Percentiles rank a stretch among this genome's conserved stretches.
Evolutionary conservation across 2,329 filamentous ascomycete genomes (phyloP).

Genomic region (Ascochyta fabae): DNA sequence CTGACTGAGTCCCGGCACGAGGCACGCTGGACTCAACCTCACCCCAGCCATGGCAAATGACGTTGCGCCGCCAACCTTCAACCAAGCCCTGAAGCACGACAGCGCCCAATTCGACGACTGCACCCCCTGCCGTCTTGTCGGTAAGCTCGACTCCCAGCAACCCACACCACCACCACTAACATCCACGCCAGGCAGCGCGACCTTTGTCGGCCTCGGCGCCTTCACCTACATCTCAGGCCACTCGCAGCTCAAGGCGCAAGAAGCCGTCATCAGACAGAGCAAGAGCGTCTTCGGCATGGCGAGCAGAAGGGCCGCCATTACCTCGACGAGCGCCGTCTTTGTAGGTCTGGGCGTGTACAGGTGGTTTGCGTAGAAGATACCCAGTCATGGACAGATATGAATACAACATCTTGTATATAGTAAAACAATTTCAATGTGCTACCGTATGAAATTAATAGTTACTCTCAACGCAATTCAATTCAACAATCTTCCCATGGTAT

Average conservation of each 20-base stretch:
- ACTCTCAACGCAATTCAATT: slow-evolving; percentile 9
- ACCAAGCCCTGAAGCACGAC: slow-evolving; percentile 41
- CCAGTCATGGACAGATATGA: too few species aligned
- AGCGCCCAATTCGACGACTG: slow-evolving; percentile 65
- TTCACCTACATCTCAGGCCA: slow-evolving; percentile 57
- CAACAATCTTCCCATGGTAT: slow-evolving; percentile 23
- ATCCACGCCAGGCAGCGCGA: slow-evolving; percentile 49
- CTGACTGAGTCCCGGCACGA: neutral
- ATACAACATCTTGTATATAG: too few species aligned
- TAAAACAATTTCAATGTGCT: too few species aligned
- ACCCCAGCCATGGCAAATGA: slow-evolving; percentile 22
- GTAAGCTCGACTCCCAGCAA: slow-evolving; percentile 51
- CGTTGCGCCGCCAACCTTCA: slow-evolving; percentile 32
- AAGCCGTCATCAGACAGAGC: slow-evolving; percentile 50
- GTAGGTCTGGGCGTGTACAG: slow-evolving; percentile 55
- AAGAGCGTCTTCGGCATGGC: slow-evolving; percentile 52
- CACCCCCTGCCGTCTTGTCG: slow-evolving; percentile 72
- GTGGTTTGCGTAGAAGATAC: slow-evolving; percentile 41
- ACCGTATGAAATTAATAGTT: too few species aligned
- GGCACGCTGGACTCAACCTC: neutral
- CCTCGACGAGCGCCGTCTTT: slow-evolving; percentile 48
- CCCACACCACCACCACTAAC: too few species aligned
- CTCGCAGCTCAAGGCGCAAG: slow-evolving; percentile 51
- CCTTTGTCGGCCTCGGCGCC: slow-evolving; percentile 55
- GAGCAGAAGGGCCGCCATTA: slow-evolving; percentile 50